Evolutionary conservation across 1,284 basidiomycete genomes (phyloP), one percentile per base, ranked within the genome.

Genomic region (Cryptococcus jaspeensis): DNA sequence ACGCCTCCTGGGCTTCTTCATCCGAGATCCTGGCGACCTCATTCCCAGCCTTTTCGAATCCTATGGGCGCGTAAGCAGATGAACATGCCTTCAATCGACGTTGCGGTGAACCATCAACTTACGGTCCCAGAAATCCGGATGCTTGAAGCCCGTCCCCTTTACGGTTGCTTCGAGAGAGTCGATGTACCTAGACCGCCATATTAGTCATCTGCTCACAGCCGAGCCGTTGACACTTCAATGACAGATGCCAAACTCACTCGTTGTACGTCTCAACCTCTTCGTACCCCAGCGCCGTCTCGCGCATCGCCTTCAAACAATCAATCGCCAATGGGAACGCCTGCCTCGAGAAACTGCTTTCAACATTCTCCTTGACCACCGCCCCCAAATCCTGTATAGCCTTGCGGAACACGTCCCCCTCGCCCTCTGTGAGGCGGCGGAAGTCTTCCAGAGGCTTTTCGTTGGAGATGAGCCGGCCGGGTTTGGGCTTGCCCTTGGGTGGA

Each of bases 381-480:
- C 81, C 84, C 35, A 93, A 73, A 74, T 93, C 90, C 66, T 87
- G 67, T 18, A 78, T 74, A 0, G 89, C 89, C 74, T 93, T 91
- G 23, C 82, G 84, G 48, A 92, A 89, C 16, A 90, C 77, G 70
- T 91, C 89, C 0, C 88, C 89, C 50, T 83, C 80, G 12, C 70
- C 72, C 41, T 81, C 80, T 18, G 89, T 77, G 64, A 90, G 86
- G 63, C 81, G 79, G 60, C 79, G 79, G 76, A 93, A 93, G 76
- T 94, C 91, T 50, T 79, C 80, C 41, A 93, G 78, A 1, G 91
- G 61, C 81, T 80, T 35, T 1, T 85, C 84, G 50, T 81, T 83
- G n/a, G 88, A 87, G 42, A 93, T 83, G 22, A 79, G 59, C 35
- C 77, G 42, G 11, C 72, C 75, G 7, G 63, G 55, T 53, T 70